Percentiles rank a stretch among this genome's conserved stretches.
Conservation (phyloP, 768 basidiomycete species). For the Pleurotus tuoliensis region DNA sequence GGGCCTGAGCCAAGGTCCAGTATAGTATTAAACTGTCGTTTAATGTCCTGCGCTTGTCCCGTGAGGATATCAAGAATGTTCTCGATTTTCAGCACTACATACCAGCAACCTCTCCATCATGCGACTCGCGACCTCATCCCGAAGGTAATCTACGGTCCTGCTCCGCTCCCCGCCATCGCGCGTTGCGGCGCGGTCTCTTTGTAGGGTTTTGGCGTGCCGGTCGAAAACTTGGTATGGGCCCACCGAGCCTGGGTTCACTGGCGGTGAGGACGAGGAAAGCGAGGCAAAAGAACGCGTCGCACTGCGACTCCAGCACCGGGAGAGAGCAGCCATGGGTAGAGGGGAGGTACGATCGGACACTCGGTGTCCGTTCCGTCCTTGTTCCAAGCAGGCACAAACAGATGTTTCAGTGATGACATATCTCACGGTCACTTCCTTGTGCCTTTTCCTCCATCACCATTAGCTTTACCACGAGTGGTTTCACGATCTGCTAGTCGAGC, state of each 20-base stretch:
- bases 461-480: too few relatives aligned
- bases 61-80: too few relatives aligned
- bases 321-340: too few relatives aligned
- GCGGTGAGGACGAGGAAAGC: conserved; percentile 37
- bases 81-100: conserved; percentile 11
- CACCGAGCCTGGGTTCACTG: conserved; percentile 40
- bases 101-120: conserved; percentile 91
- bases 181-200: conserved; percentile 70
- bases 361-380: too few relatives aligned
- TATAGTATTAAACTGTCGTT: conserved; percentile 71
- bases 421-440: too few relatives aligned
- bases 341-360: too few relatives aligned
- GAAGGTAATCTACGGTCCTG: conserved; percentile 84
- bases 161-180: conserved; percentile 57
- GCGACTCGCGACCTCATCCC: conserved; percentile 85
- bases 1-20: conserved; percentile 89
- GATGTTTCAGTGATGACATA: too few relatives aligned
- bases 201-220: conserved; percentile 67
- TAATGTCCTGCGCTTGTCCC: conserved; percentile 69
- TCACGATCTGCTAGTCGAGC: too few relatives aligned
- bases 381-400: too few relatives aligned
- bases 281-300: conserved; percentile 42
- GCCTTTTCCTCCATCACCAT: too few relatives aligned
- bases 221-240: conserved; percentile 87
- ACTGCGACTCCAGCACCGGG: too few relatives aligned